These are phyloP conservation scores for Lodderomyces oxycetoniae DNA, from an alignment of 1,139 yeast genomes.

Conservation along the genomic window DNA sequence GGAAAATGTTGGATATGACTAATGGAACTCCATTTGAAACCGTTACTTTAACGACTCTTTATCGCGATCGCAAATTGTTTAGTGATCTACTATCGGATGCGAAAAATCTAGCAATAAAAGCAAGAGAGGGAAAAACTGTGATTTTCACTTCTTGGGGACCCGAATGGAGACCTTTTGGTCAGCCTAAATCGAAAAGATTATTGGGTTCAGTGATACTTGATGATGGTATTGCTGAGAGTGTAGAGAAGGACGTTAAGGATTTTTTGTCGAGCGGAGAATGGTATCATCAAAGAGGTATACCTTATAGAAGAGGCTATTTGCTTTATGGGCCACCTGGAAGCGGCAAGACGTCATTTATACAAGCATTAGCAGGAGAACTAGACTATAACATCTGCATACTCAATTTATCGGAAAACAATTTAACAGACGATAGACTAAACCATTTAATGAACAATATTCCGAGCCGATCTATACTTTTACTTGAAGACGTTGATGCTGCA, in stretches of 20 bases:
- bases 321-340: constrained; percentile 98
- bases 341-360: constrained; percentile 93
- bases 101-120: constrained; percentile 71
- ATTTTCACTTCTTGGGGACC: constrained; percentile 95
- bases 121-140: constrained; percentile 91
- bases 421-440: constrained; percentile 90
- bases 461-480: constrained; percentile 71
- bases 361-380: constrained; percentile 92
- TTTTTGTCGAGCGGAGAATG: constrained; percentile 77
- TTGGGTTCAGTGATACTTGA: constrained; percentile 85
- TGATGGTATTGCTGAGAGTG: constrained; percentile 59
- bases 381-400: constrained; percentile 93
- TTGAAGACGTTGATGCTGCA: constrained; percentile 97
- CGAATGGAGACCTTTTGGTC: constrained; percentile 98
- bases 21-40: constrained; percentile 96
- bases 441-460: constrained; percentile 97
- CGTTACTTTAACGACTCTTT: constrained; percentile 83
- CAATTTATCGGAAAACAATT: constrained; percentile 82
- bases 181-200: constrained; percentile 82
- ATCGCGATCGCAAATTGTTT: constrained; percentile 72
- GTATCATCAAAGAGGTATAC: constrained; percentile 95
- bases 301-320: constrained; percentile 91
- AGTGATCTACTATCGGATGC: constrained; percentile 79
- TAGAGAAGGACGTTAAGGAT: constrained; percentile 71
- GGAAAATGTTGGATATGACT: constrained; percentile 81